Evolutionary conservation across 75 land plant genomes (phyloP).

Genomic region (Picea sitchensis): DNA sequence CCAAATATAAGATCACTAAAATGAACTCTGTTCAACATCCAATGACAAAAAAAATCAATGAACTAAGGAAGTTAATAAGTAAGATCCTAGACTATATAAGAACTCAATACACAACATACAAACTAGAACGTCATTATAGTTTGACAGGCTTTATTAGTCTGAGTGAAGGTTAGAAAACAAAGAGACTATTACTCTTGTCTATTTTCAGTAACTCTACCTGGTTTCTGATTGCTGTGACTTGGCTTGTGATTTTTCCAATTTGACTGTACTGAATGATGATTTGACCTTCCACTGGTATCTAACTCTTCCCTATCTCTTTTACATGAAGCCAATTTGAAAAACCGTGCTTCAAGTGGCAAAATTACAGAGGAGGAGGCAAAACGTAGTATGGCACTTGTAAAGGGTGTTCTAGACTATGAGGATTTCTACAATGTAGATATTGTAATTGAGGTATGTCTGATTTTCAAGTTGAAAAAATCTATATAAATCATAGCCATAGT

Average conservation of each 20-base stretch:
- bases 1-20: background rate
- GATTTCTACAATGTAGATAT: conserved; percentile 40
- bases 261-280: background rate
- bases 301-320: background rate
- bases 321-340: conserved; percentile 1
- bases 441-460: conserved; percentile 38
- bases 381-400: conserved; percentile 13
- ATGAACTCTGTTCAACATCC: background rate
- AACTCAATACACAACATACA: background rate
- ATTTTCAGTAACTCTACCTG: background rate
- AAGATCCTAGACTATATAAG: background rate
- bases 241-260: background rate
- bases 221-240: background rate
- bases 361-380: conserved; percentile 23
- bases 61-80: background rate
- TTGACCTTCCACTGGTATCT: background rate
- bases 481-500: background rate
- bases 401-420: conserved; percentile 39
- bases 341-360: conserved; percentile 6
- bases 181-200: background rate
- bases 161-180: too few species aligned
- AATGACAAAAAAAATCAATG: background rate
- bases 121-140: too few species aligned
- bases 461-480: background rate
- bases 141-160: too few species aligned